These are phyloP conservation scores for Kickxella alabastrina DNA, from an alignment of 192 early-diverging fungal genomes.

Conservation along the genomic window DNA sequence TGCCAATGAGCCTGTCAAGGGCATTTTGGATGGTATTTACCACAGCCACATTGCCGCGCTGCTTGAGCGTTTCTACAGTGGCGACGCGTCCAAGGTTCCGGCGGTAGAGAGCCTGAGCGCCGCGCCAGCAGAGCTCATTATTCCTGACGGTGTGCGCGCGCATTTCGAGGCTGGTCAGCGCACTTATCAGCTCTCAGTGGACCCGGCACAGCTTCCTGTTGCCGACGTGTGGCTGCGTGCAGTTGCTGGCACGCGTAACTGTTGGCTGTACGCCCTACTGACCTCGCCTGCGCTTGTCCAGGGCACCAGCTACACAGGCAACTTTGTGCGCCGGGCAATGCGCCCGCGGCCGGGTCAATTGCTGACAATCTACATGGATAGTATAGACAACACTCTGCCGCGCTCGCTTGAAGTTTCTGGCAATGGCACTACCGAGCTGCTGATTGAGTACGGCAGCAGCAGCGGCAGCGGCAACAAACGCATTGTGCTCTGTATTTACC, in stretches of 20 bases:
- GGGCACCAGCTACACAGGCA: conserved; percentile 57
- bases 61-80: conserved; percentile 66
- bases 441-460: not conserved
- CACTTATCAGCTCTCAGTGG: conserved; percentile 2
- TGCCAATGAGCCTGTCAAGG: conserved; percentile 82
- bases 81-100: conserved; percentile 61
- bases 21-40: conserved; percentile 84
- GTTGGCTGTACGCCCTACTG: conserved; percentile 81
- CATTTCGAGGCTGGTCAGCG: not conserved
- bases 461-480: not conserved
- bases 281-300: conserved; percentile 71
- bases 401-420: not conserved
- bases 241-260: conserved; percentile 64
- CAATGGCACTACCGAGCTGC: not conserved
- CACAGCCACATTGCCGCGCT: conserved; percentile 70
- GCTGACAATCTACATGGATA: conserved; percentile 6
- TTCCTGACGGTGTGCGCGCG: conserved; percentile 22
- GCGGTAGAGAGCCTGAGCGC: conserved; percentile 70
- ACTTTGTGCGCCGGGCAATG: conserved; percentile 57
- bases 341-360: conserved; percentile 57
- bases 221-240: conserved; percentile 60
- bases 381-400: not conserved
- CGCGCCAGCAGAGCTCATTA: not conserved
- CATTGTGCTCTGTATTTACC: not conserved
- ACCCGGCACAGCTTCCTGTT: conserved; percentile 6